These are phyloP conservation scores for Beauveria varroae DNA, from an alignment of 2,329 filamentous ascomycete genomes.

Conservation along the genomic window DNA sequence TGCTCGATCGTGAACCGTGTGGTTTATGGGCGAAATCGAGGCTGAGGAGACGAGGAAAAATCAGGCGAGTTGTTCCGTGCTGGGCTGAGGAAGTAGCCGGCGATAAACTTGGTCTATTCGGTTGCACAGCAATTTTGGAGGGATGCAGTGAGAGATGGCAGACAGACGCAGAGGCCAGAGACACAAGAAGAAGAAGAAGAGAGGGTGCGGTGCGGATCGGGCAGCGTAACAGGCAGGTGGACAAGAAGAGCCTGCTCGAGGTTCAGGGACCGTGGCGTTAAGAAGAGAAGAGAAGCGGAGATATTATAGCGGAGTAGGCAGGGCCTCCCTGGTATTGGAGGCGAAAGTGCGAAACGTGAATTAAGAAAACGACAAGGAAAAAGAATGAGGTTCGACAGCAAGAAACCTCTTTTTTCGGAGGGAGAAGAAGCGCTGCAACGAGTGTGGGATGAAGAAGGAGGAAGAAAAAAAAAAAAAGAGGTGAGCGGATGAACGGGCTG, in stretches of 20 bases:
- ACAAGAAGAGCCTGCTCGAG: background rate
- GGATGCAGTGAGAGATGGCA: background rate
- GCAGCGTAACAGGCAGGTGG: background rate
- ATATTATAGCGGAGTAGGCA: conserved; percentile 8
- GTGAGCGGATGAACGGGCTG: background rate
- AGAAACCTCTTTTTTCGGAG: background rate
- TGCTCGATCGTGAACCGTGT: background rate
- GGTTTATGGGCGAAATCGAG: background rate
- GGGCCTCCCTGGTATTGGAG: conserved; percentile 5
- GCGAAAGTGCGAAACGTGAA: background rate
- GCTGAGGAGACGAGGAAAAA: background rate
- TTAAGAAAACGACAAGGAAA: background rate
- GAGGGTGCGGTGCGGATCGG: background rate
- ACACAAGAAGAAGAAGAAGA: background rate
- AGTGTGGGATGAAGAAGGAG: conserved; percentile 2
- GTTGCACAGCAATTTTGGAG: background rate
- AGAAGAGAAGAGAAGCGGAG: background rate
- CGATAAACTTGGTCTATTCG: background rate
- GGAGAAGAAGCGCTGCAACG: background rate
- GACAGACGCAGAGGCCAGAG: background rate
- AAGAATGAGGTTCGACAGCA: background rate
- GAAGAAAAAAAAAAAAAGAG: background rate
- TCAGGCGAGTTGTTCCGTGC: background rate
- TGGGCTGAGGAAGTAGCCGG: background rate
- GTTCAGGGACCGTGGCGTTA: conserved; percentile 3